Percentiles rank a stretch among this genome's conserved stretches.
These are phyloP conservation scores for Drechslerella dactyloides DNA, from an alignment of 2,329 filamentous ascomycete genomes.

Conservation along the genomic window DNA sequence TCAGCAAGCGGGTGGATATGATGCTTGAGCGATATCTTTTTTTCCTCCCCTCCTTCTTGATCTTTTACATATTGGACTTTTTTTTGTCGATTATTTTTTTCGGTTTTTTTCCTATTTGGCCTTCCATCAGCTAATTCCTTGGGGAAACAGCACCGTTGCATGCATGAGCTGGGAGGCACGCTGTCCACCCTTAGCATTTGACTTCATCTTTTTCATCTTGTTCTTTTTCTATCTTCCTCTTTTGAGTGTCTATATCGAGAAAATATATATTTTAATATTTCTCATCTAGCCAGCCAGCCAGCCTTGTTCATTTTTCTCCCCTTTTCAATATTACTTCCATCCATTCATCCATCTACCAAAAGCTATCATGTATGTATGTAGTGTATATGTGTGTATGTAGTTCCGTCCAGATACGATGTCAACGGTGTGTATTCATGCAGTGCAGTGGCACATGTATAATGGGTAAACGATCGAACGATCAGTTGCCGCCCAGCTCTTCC, in stretches of 20 bases:
- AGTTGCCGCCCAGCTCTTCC: constrained; percentile 71
- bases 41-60: too few species aligned
- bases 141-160: constrained; percentile 8
- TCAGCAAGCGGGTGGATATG: too few species aligned
- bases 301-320: background rate
- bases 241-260: background rate
- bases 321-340: background rate
- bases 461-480: background rate
- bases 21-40: too few species aligned
- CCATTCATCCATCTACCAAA: background rate
- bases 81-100: background rate
- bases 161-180: constrained; percentile 9
- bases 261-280: constrained; percentile 4
- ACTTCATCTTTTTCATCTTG: too few species aligned
- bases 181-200: constrained; percentile 10
- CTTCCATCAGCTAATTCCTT: too few species aligned
- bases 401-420: too few species aligned
- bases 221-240: background rate
- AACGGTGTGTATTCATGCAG: background rate
- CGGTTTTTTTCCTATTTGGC: background rate
- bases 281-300: background rate
- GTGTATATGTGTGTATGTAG: background rate
- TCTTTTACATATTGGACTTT: too few species aligned
- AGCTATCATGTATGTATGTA: background rate
- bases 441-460: background rate